These are phyloP conservation scores for Xylariaceae sp. DNA, from an alignment of 2,329 filamentous ascomycete species.

Conservation along the genomic window DNA sequence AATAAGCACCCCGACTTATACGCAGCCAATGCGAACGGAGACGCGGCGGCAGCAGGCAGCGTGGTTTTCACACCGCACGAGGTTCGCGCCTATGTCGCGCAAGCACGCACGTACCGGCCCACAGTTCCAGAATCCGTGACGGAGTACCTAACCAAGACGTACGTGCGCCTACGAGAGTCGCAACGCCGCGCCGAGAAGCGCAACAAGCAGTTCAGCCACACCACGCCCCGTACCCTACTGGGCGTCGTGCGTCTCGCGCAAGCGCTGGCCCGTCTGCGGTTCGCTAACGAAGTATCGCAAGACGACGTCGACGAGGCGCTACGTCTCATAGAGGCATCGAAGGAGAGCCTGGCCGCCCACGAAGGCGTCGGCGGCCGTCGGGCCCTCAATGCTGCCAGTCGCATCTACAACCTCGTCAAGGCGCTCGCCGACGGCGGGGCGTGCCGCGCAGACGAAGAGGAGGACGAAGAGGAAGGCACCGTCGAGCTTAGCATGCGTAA, in stretches of 20 bases:
- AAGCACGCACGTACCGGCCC: constrained; percentile 87
- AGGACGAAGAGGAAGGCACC: constrained; percentile 56
- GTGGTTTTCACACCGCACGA: constrained; percentile 91
- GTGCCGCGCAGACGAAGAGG: constrained; percentile 71
- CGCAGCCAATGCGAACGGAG: constrained; percentile 50
- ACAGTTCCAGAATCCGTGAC: constrained; percentile 83
- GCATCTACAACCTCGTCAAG: constrained; percentile 95
- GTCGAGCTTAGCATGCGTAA: constrained; percentile 83
- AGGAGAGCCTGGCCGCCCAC: constrained; percentile 84
- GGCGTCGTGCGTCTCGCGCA: constrained; percentile 93
- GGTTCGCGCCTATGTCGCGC: constrained; percentile 93
- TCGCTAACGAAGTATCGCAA: constrained; percentile 81
- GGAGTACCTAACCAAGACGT: constrained; percentile 96
- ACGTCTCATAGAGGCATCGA: constrained; percentile 88
- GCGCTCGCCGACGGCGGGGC: constrained; percentile 85
- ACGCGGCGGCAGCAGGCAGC: constrained; percentile 36
- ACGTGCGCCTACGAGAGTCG: constrained; percentile 90
- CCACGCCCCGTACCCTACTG: constrained; percentile 89
- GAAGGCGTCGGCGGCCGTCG: constrained; percentile 59
- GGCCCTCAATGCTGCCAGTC: constrained; percentile 80
- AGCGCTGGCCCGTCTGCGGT: constrained; percentile 88
- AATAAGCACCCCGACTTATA: constrained; percentile 84
- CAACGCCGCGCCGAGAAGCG: constrained; percentile 90
- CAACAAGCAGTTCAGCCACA: constrained; percentile 93
- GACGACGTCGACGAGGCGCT: constrained; percentile 97